Evolutionary conservation across 768 basidiomycete species (phyloP).

Genomic region (Pleurotus salmoneostramineus): DNA sequence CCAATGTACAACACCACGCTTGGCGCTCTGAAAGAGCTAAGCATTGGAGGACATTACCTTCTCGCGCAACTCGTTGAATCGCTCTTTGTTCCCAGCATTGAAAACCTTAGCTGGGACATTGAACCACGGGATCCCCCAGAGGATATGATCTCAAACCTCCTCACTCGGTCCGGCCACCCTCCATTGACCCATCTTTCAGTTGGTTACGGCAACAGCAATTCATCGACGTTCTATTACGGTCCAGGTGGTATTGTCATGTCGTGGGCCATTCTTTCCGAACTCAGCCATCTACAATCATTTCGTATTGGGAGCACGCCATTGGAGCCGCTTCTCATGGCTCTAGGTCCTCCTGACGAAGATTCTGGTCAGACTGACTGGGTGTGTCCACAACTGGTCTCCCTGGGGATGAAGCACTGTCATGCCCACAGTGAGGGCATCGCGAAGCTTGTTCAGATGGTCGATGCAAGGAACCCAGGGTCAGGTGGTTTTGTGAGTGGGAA

Average conservation of each 20-base stretch:
- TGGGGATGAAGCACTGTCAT: conserved; percentile 64
- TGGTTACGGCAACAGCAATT: conserved; percentile 44
- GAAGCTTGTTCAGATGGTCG: conserved; percentile 69
- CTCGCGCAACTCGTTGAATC: conserved; percentile 59
- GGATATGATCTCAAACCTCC: conserved; percentile 59
- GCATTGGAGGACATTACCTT: conserved; percentile 63
- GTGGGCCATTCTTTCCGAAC: conserved; percentile 64
- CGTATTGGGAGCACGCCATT: conserved; percentile 63
- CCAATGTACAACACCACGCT: conserved; percentile 55
- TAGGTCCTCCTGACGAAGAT: conserved; percentile 62
- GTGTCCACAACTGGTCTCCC: conserved; percentile 56
- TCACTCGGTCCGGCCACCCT: conserved; percentile 57
- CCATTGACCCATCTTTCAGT: conserved; percentile 57
- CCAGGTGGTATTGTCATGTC: conserved; percentile 55
- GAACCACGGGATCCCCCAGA: conserved; percentile 75
- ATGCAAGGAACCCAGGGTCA: conserved; percentile 60
- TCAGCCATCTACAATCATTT: conserved; percentile 54
- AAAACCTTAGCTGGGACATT: conserved; percentile 62
- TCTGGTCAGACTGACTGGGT: conserved; percentile 45
- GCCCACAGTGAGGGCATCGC: conserved; percentile 60
- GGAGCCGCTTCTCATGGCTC: conserved; percentile 56
- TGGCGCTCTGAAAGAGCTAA: conserved; percentile 48
- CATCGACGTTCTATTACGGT: conserved; percentile 51
- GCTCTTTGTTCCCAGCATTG: conserved; percentile 54
- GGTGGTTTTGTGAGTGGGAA: conserved; percentile 14